These are phyloP conservation scores for Aspergillus sergii DNA, from an alignment of 2,329 filamentous ascomycete genomes.

Conservation along the genomic window DNA sequence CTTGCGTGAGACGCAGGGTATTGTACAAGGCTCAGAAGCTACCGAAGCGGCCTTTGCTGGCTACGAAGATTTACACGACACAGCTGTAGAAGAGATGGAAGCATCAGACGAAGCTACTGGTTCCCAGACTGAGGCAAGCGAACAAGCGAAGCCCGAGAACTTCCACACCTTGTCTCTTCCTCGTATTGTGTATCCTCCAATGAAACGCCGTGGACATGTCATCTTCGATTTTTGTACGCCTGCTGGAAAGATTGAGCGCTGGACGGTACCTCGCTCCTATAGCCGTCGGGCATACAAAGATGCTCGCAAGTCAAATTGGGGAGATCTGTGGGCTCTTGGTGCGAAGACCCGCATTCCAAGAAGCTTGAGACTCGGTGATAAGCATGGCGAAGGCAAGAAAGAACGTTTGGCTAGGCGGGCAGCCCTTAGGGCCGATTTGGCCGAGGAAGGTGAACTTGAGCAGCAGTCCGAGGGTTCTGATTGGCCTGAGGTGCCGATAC, in stretches of 20 bases:
- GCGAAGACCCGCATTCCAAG: conserved; percentile 78
- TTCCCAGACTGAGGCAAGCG: conserved; percentile 5
- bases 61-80: conserved; percentile 58
- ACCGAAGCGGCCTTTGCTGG: conserved; percentile 71
- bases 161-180: conserved; percentile 70
- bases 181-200: conserved; percentile 73
- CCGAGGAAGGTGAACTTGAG: conserved; percentile 23
- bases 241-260: conserved; percentile 81
- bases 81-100: conserved; percentile 19
- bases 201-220: conserved; percentile 88
- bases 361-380: conserved; percentile 61
- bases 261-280: conserved; percentile 85
- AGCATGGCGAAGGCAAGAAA: conserved; percentile 44
- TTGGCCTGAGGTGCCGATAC: conserved; percentile 19
- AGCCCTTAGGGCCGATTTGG: conserved; percentile 29
- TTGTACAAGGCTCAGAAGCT: conserved; percentile 58
- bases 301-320: conserved; percentile 87
- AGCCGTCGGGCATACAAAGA: conserved; percentile 84
- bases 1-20: conserved; percentile 46
- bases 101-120: conserved; percentile 11
- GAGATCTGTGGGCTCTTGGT: conserved; percentile 92
- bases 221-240: conserved; percentile 91
- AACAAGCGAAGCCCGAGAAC: conserved; percentile 16
- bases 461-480: conserved; percentile 8
- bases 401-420: conserved; percentile 43